phyloP scores from a whole-genome alignment of 192 early-diverging fungal genomes.

The Gryganskiella cystojenkinii region DNA sequence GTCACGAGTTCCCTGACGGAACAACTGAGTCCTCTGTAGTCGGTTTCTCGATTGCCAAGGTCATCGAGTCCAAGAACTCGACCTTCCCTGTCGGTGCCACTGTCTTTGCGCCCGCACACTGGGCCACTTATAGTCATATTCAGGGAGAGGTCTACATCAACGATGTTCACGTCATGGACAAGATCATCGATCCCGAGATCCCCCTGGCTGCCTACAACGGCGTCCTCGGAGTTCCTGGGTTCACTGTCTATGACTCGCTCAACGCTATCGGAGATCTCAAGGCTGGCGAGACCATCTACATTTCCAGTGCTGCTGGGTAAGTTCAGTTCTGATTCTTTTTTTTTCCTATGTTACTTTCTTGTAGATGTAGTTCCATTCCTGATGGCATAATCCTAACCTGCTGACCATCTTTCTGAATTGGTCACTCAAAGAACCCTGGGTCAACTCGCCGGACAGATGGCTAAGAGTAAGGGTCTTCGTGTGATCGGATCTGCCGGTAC shows the following conservation, averaged over 20 bases:
- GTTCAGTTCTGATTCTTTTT: too few species aligned
- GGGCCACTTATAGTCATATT: constrained; percentile 53
- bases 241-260: constrained; percentile 57
- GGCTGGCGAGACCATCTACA: constrained; percentile 83
- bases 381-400: too few species aligned
- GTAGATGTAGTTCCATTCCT: too few species aligned
- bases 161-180: constrained; percentile 69
- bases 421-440: constrained; percentile 65
- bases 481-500: constrained; percentile 89
- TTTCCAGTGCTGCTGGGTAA: constrained; percentile 77
- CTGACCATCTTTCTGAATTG: not conserved
- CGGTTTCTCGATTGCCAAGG: constrained; percentile 70
- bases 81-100: constrained; percentile 69
- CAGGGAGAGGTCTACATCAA: constrained; percentile 52
- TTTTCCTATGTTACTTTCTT: too few species aligned
- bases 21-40: constrained; percentile 57
- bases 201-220: constrained; percentile 29
- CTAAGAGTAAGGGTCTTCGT: constrained; percentile 77
- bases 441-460: constrained; percentile 81
- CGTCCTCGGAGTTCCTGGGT: constrained; percentile 23
- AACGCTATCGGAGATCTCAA: constrained; percentile 76
- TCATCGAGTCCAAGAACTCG: constrained; percentile 72
- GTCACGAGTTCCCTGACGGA: constrained; percentile 29
- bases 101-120: constrained; percentile 62
- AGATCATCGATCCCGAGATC: constrained; percentile 68